phyloP scores from a whole-genome alignment of 1,284 basidiomycete species.

The Malassezia slooffiae region DNA sequence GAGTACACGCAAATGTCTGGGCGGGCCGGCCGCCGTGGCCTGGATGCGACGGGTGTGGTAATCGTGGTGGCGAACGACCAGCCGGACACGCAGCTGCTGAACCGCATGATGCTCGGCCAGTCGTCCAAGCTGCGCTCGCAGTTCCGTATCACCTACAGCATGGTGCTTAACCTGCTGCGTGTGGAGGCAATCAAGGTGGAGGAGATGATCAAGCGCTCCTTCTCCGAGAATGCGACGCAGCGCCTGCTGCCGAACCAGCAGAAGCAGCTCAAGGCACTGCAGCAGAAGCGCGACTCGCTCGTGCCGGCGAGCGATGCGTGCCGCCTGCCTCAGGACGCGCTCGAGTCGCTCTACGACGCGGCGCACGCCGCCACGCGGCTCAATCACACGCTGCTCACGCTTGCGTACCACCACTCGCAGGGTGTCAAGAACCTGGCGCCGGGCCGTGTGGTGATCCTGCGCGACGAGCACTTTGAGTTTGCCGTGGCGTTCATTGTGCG shows the following conservation, averaged over 20 bases:
- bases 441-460: conserved; percentile 72
- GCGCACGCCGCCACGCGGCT: conserved; percentile 58
- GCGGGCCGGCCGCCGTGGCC: conserved; percentile 84
- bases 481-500: conserved; percentile 69
- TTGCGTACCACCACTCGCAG: conserved; percentile 58
- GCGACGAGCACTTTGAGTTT: conserved; percentile 67
- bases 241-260: conserved; percentile 84
- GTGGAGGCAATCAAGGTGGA: conserved; percentile 94
- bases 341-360: conserved; percentile 68
- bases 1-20: conserved; percentile 97
- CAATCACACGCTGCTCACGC: conserved; percentile 59
- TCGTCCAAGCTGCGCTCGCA: conserved; percentile 90
- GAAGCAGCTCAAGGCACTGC: conserved; percentile 56
- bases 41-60: conserved; percentile 91
- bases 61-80: conserved; percentile 68
- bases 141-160: conserved; percentile 96
- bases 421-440: conserved; percentile 60
- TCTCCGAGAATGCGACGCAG: conserved; percentile 95
- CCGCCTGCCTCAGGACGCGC: conserved; percentile 50
- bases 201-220: conserved; percentile 99
- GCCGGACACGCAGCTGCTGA: conserved; percentile 59
- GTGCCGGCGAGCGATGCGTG: conserved; percentile 24
- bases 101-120: conserved; percentile 82
- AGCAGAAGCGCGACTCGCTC: conserved; percentile 56
- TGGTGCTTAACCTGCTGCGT: conserved; percentile 92